Evolutionary conservation across 2,329 filamentous ascomycete genomes (phyloP).

Genomic region (Paecilomyces variotii): DNA sequence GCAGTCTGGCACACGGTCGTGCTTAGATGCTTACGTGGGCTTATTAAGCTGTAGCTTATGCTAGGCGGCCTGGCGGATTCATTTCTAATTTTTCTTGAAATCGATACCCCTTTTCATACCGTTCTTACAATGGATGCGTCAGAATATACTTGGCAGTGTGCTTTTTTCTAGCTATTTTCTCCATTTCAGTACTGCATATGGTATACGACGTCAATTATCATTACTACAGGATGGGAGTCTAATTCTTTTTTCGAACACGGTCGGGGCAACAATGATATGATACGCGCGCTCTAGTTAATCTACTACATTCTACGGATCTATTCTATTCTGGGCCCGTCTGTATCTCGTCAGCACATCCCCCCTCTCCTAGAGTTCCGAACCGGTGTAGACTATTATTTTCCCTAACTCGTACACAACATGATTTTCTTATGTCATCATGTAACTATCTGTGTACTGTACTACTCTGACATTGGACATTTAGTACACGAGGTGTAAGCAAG

Average conservation of each 20-base stretch:
- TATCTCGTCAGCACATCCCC: neutral
- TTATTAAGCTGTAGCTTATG: neutral
- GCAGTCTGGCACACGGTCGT: constrained; percentile 7
- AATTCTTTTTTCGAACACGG: neutral
- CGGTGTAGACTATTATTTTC: neutral
- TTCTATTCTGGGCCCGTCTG: neutral
- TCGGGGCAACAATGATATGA: neutral
- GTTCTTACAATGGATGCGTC: neutral
- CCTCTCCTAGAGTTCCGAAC: neutral
- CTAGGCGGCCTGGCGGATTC: neutral
- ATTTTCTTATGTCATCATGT: neutral
- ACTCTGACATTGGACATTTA: neutral
- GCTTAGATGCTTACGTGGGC: constrained; percentile 7
- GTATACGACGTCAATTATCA: neutral
- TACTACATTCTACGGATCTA: neutral
- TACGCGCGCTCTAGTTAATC: neutral
- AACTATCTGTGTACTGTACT: neutral
- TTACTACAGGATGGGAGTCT: neutral
- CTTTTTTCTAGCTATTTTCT: neutral
- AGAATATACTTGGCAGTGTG: neutral
- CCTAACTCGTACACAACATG: neutral
- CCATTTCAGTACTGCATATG: neutral
- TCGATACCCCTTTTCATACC: neutral
- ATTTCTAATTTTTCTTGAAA: neutral
- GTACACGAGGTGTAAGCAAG: too few relatives aligned